Conservation (phyloP, 2,329 filamentous ascomycete genomes). For the Trichophyton rubrum region DNA sequence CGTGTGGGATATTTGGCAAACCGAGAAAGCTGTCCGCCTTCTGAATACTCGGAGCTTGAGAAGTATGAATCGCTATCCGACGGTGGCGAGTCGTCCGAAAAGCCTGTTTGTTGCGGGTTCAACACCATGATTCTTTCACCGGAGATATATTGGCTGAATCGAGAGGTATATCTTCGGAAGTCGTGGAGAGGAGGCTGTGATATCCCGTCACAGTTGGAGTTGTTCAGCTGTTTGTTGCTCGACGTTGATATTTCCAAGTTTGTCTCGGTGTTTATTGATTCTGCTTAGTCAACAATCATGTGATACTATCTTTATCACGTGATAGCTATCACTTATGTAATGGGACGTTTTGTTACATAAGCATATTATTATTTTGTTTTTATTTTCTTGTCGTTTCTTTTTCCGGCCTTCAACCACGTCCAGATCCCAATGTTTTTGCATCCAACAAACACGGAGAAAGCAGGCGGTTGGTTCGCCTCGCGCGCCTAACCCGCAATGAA, state of each 20-base stretch:
- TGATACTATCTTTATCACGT: neutral
- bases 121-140: neutral
- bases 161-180: neutral
- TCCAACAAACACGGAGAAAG: neutral
- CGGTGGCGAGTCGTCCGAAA: constrained; percentile 4
- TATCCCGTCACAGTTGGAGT: no score
- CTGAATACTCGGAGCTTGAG: neutral
- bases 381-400: neutral
- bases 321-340: neutral
- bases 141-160: neutral
- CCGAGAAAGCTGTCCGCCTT: constrained; percentile 3
- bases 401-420: neutral
- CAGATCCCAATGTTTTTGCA: neutral
- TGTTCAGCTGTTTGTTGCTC: neutral
- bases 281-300: neutral
- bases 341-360: neutral
- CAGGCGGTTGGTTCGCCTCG: neutral
- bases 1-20: constrained; percentile 16
- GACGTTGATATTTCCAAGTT: neutral
- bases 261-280: neutral
- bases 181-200: neutral
- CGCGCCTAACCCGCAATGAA: neutral
- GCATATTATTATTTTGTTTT: neutral
- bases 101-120: neutral
- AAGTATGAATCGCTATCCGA: constrained; percentile 11